A percentile compares a stretch with the other conserved stretches of the same genome.
phyloP scores from a whole-genome alignment of 2,329 filamentous ascomycete species.

The Sphaerulina vaccinii region DNA sequence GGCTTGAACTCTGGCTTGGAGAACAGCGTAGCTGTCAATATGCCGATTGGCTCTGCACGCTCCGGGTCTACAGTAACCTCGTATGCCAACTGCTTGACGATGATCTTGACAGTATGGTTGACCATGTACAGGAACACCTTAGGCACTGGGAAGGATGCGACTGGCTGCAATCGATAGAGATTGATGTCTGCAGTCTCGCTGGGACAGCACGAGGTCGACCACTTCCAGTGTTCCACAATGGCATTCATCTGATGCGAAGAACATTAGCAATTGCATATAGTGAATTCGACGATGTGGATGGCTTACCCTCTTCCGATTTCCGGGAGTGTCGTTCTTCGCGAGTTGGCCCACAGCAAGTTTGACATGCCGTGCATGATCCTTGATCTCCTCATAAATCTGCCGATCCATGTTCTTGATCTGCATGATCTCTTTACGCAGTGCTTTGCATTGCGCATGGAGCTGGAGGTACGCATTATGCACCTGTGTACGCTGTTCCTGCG shows the following conservation, averaged over 20 bases:
- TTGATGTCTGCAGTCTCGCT: constrained; percentile 13
- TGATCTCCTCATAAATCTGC: constrained; percentile 46
- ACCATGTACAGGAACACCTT: constrained; percentile 58
- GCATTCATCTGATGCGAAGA: constrained; percentile 2
- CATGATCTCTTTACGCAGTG: constrained; percentile 54
- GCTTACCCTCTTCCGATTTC: constrained; percentile 15
- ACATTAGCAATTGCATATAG: neutral
- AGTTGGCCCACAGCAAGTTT: constrained; percentile 55
- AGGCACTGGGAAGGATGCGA: constrained; percentile 5
- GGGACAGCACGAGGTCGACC: constrained; percentile 8
- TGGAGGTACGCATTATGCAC: constrained; percentile 20
- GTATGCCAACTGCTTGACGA: constrained; percentile 60
- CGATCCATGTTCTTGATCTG: constrained; percentile 47
- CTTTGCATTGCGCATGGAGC: constrained; percentile 56
- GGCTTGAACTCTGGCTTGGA: constrained; percentile 60
- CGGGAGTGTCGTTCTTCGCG: constrained; percentile 10
- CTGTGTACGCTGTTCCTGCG: constrained; percentile 7
- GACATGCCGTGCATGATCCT: constrained; percentile 55
- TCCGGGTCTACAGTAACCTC: constrained; percentile 42
- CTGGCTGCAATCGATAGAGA: constrained; percentile 9
- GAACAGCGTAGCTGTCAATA: constrained; percentile 73
- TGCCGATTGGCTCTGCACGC: constrained; percentile 72
- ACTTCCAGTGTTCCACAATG: constrained; percentile 15
- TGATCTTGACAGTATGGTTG: constrained; percentile 71
- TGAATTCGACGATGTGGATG: neutral